Base-by-base conservation (phyloP, 768 basidiomycete genomes). In the Cyclocybe cylindracea region DNA sequence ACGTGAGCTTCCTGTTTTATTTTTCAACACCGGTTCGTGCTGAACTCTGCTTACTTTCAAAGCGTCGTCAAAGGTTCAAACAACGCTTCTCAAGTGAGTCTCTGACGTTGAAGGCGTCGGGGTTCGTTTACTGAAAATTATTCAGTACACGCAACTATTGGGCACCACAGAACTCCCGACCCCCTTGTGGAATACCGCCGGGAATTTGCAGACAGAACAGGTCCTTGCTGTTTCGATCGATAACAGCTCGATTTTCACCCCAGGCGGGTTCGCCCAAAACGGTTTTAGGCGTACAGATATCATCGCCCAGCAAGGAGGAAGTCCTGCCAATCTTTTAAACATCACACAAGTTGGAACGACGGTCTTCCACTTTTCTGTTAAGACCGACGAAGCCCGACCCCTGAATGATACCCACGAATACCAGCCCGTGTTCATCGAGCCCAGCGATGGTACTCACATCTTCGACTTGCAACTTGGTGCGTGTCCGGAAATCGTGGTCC, bases 351-450 rank as follows among this genome's bases (percentile, higher is more conserved):
- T 61, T 6, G 76, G 74, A 32, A 70, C 68, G 29, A 62, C 61
- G 10, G 73, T 70, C 29, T 83, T 80, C 65, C 77, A 83, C 54
- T 78, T 81, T 45, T 79, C 78, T 8, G 69, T 84, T 51, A 67
- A 61, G 42, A 39, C 50, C 7, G 61, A 67, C 48, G 51, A 70
- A 11, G 41, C 41, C n/a, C 62, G 60, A 18, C 77, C 77, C 10
- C 62, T 86, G 58, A 83, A 84, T 59, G 74, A 73, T 55, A 71
- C 56, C 7, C 83, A 85, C 50, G 84, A 86, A 58, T 84, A 86
- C 58, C 84, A 86, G 58, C 70, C 80, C 44, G 79, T 86, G 10
- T 85, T 79, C 62, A 82, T 85, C 50, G 84, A 86, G 65, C 79
- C 82, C 1, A 71, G 61, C 46, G 85, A 86, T 57, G 82, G 82